Conservation (phyloP, 441 rosid species). For the Manihot esculenta region DNA sequence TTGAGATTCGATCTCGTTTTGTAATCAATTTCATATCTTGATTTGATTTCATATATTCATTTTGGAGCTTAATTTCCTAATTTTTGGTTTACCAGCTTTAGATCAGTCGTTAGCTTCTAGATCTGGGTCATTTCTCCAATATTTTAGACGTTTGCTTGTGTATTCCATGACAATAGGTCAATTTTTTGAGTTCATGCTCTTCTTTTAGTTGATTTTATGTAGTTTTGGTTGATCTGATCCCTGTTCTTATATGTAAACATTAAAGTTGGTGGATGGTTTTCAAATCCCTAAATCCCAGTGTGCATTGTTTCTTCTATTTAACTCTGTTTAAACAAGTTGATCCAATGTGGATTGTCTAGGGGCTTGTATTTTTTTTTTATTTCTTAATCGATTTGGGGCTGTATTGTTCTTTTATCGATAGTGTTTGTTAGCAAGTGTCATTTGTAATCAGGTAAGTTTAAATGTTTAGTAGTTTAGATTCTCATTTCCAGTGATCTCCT, state of each 20-base stretch:
- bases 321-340: not conserved
- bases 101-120: slow-evolving; percentile 42
- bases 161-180: slow-evolving; percentile 9
- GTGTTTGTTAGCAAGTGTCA: not conserved
- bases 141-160: slow-evolving; percentile 4
- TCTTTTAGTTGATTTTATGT: slow-evolving; percentile 23
- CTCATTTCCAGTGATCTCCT: not conserved
- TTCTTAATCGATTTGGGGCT: no score
- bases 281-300: slow-evolving; percentile 27
- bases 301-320: slow-evolving; percentile 18
- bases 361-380: slow-evolving; percentile 12
- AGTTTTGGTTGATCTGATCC: slow-evolving; percentile 32
- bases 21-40: not conserved
- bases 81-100: slow-evolving; percentile 13
- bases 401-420: not conserved
- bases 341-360: not conserved
- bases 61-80: slow-evolving; percentile 5
- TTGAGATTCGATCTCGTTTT: not conserved
- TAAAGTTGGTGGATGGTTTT: not conserved
- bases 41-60: slow-evolving; percentile 4
- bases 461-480: not conserved
- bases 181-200: slow-evolving; percentile 1
- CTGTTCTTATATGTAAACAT: not conserved
- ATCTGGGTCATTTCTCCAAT: slow-evolving; percentile 38
- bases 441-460: not conserved